A percentile compares a stretch with the other conserved stretches of the same genome.
Evolutionary conservation across 1,284 basidiomycete genomes (phyloP).

Genomic region (Ceratobasidium sp.): DNA sequence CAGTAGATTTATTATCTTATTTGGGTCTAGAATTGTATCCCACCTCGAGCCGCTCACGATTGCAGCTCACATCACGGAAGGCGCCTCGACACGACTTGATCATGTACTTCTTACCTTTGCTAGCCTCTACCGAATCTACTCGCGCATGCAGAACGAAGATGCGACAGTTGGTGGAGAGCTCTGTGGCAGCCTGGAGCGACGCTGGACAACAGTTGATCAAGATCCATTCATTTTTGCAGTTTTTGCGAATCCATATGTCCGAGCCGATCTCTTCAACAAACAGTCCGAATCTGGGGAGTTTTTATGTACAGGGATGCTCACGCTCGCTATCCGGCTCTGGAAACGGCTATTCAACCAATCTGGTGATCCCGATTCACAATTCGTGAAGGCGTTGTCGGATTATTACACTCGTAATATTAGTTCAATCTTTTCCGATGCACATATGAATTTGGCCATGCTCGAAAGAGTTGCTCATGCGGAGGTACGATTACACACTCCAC

Average conservation of each 20-base stretch:
- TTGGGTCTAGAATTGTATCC: background rate
- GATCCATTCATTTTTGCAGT: conserved; percentile 25
- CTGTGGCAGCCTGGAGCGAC: background rate
- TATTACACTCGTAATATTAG: background rate
- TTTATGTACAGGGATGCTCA: background rate
- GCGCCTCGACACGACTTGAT: conserved; percentile 4
- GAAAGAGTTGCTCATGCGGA: background rate
- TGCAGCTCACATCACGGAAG: conserved; percentile 5
- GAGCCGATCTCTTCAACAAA: background rate
- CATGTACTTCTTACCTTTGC: conserved; percentile 14
- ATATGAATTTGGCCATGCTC: background rate
- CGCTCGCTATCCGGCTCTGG: background rate
- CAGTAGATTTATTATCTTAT: too few species aligned
- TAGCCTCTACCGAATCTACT: conserved; percentile 9
- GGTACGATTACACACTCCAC: background rate
- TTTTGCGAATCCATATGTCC: conserved; percentile 22
- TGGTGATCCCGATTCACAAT: background rate
- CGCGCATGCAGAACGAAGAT: background rate
- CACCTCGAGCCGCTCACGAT: conserved; percentile 14
- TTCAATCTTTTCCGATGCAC: background rate
- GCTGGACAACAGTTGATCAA: conserved; percentile 1
- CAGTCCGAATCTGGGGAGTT: background rate
- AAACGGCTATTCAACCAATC: background rate
- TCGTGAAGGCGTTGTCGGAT: background rate
- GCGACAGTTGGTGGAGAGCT: background rate